These are phyloP conservation scores for Tolypocladium guangdongense DNA, from an alignment of 2,329 filamentous ascomycete species.

Conservation along the genomic window DNA sequence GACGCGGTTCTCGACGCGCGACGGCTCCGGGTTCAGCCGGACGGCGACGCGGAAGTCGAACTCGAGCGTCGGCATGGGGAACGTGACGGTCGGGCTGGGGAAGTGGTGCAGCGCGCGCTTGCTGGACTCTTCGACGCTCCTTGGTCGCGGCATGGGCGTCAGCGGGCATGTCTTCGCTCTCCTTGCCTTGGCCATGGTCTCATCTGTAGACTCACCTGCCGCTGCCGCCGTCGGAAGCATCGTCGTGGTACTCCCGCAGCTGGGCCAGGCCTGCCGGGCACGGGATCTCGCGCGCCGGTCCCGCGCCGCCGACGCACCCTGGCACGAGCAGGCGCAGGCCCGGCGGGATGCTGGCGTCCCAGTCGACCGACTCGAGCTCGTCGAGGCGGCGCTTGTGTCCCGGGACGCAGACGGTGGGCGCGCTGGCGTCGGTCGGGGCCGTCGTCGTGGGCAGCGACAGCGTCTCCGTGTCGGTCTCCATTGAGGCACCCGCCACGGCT, in stretches of 20 bases:
- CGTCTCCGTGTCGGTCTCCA: conserved; percentile 22
- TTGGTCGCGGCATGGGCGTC: conserved; percentile 1
- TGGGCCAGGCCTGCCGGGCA: background rate
- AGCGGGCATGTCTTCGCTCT: background rate
- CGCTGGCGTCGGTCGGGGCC: conserved; percentile 18
- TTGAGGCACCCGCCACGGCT: background rate
- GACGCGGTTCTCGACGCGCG: conserved; percentile 30
- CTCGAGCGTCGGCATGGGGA: conserved; percentile 34
- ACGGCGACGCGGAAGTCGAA: conserved; percentile 42
- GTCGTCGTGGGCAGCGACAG: conserved; percentile 20
- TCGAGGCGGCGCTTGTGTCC: conserved; percentile 5
- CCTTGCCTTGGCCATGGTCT: background rate
- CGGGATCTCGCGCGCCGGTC: background rate
- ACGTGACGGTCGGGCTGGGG: conserved; percentile 28
- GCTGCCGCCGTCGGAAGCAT: background rate
- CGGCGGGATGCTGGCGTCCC: conserved; percentile 18
- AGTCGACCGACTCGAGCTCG: conserved; percentile 11
- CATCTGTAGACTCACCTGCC: background rate
- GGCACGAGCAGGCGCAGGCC: conserved; percentile 3
- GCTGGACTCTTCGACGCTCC: conserved; percentile 26
- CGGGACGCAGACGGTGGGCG: conserved; percentile 12
- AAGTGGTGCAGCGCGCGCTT: conserved; percentile 27
- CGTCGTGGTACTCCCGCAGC: background rate
- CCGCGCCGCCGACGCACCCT: background rate
- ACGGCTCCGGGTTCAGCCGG: conserved; percentile 29